Percentiles rank a stretch among this genome's conserved stretches.
Evolutionary conservation across 768 basidiomycete species (phyloP).

Genomic region (Boletus barrowsii): DNA sequence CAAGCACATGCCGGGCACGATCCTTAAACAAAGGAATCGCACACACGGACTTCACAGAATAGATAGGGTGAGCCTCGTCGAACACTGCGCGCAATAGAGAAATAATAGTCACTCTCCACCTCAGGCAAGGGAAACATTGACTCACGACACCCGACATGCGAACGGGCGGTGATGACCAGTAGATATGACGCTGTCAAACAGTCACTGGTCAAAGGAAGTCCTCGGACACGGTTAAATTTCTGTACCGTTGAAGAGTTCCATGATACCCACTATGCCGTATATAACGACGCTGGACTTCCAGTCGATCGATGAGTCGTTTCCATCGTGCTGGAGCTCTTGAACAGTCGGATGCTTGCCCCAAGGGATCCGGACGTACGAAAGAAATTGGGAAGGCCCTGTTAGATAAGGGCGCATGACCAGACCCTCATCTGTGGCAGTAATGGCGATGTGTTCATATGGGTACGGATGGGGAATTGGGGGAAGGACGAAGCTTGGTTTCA

Average conservation of each 20-base stretch:
- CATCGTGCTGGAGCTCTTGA: slow-evolving; percentile 44
- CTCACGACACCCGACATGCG: slow-evolving; percentile 66
- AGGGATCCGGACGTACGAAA: slow-evolving; percentile 44
- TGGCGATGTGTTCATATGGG: slow-evolving; percentile 65
- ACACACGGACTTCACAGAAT: slow-evolving; percentile 62
- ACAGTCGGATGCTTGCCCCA: slow-evolving; percentile 61
- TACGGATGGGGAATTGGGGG: slow-evolving; percentile 74
- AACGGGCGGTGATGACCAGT: slow-evolving; percentile 63
- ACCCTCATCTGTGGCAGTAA: slow-evolving; percentile 57
- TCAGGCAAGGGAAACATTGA: slow-evolving; percentile 12
- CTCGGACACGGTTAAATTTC: background rate
- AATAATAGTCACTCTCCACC: slow-evolving; percentile 2
- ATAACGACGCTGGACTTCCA: slow-evolving; percentile 61
- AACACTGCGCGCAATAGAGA: slow-evolving; percentile 48
- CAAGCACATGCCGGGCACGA: slow-evolving; percentile 53
- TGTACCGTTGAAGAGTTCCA: slow-evolving; percentile 70
- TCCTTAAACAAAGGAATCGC: slow-evolving; percentile 72
- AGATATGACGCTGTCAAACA: slow-evolving; percentile 62
- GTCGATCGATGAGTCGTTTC: slow-evolving; percentile 36
- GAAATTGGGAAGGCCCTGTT: slow-evolving; percentile 23
- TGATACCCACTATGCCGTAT: slow-evolving; percentile 73
- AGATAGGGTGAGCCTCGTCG: slow-evolving; percentile 58
- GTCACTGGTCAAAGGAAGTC: slow-evolving; percentile 11
- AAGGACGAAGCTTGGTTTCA: slow-evolving; percentile 63
- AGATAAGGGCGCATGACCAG: slow-evolving; percentile 64